Evolutionary conservation across 129 eudicot genomes (phyloP), one percentile per base, ranked within the genome.

Genomic region (Flaveria bidentis): DNA sequence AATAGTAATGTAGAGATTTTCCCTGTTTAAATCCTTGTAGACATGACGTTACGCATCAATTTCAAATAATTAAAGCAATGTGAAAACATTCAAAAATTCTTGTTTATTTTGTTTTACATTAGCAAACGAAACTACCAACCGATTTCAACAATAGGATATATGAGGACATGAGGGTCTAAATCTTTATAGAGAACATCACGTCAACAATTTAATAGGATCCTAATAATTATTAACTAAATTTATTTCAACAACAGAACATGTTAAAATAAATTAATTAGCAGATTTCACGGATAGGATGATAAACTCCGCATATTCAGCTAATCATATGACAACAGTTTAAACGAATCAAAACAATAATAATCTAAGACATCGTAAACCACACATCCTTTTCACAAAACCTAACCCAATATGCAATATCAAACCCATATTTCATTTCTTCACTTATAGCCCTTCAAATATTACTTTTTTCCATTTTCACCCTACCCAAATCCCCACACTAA

Each of bases 341-440:
- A 63, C 20, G 14, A 74, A 52, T 66, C 2, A 66, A 52, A 20
- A 20, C 52, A 73, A 80, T 22, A 49, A 28, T 46, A 12, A 71
- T 60, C 11, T n/a, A 60, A 65, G 66, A 76, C 67, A 25, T 50
- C 52, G 23, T 51, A 64, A 10, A 76, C 13, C 13, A 45, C 50
- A 33, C 65, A 65, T 65, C 73, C 8, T 52, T 76, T 33, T 77
- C 76, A 45, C 36, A 26, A 78, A 64, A 66, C 14, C 49, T n/a
- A 66, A 80, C 44, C 75, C 74, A 56, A 23, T 33, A 22, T 72
- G 11, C 57, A 52, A 5, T 1, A 56, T 44, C 52, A 47, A 47
- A 64, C 14, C 45, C 55, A 62, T 6, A 9, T 6, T 77, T n/a
- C 6, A 12, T 42, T 45, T 17, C 51, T 36, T 52, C 17, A 30